Conservation (phyloP, 805 yeast genomes). For the Candida incommunis region DNA sequence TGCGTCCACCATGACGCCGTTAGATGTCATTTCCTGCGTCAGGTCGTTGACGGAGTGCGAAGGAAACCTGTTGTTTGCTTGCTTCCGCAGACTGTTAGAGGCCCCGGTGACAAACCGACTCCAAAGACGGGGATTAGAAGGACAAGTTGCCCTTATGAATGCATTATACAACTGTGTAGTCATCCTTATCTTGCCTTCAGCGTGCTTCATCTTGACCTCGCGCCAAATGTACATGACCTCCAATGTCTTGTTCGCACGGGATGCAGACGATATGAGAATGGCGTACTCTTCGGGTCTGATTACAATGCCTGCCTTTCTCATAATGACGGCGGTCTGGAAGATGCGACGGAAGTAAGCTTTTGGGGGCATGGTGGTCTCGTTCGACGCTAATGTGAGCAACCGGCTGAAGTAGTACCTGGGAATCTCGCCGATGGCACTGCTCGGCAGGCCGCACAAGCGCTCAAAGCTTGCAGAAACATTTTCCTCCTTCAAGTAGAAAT, state of each 20-base stretch:
- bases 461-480: neutral
- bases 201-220: neutral
- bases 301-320: neutral
- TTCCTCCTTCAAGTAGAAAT: no score
- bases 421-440: neutral
- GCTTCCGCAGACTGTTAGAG: neutral
- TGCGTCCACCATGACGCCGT: neutral
- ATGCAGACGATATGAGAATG: neutral
- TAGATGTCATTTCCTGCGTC: neutral
- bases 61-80: neutral
- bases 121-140: neutral
- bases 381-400: neutral
- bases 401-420: neutral
- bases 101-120: neutral
- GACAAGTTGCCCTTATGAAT: neutral
- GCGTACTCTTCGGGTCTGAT: neutral
- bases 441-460: neutral
- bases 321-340: neutral
- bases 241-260: neutral
- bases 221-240: neutral
- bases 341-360: neutral
- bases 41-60: neutral
- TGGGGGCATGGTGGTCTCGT: neutral
- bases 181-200: neutral
- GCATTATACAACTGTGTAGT: neutral